Conservation (phyloP, 2,329 filamentous ascomycete genomes). For the Sporothrix brunneoviolacea region DNA sequence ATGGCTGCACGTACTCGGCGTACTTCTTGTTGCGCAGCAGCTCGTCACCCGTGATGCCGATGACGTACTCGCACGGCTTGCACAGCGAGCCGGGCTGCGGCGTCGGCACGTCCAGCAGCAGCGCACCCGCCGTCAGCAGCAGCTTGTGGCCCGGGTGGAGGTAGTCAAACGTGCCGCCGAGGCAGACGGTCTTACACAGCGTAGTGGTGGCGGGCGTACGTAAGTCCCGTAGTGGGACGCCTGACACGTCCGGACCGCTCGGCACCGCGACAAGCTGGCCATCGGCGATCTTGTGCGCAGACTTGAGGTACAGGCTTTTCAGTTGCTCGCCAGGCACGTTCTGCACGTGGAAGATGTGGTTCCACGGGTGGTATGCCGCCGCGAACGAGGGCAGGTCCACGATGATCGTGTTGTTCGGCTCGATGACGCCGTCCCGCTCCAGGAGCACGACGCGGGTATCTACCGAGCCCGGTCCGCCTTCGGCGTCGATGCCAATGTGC, state of each 20-base stretch:
- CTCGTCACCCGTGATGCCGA: slow-evolving; percentile 85
- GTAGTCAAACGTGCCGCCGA: slow-evolving; percentile 95
- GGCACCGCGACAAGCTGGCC: slow-evolving; percentile 46
- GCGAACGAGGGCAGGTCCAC: slow-evolving; percentile 36
- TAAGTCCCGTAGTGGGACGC: too few relatives aligned
- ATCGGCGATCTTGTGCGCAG: slow-evolving; percentile 41
- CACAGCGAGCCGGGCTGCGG: slow-evolving; percentile 35
- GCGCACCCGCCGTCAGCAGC: slow-evolving; percentile 78
- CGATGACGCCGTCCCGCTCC: slow-evolving; percentile 47
- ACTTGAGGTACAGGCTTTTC: slow-evolving; percentile 40
- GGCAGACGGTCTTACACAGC: slow-evolving; percentile 57
- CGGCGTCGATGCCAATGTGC: slow-evolving; percentile 52
- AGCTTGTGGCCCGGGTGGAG: slow-evolving; percentile 93
- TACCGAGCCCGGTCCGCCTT: slow-evolving; percentile 58
- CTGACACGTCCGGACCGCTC: slow-evolving; percentile 48
- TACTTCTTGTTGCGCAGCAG: slow-evolving; percentile 86
- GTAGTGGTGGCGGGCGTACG: slow-evolving; percentile 19
- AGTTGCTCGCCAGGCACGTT: slow-evolving; percentile 58
- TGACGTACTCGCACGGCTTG: slow-evolving; percentile 56
- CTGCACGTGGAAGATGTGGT: slow-evolving; percentile 57
- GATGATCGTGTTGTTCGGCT: slow-evolving; percentile 36
- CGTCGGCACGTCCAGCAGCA: slow-evolving; percentile 55
- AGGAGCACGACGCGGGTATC: slow-evolving; percentile 71
- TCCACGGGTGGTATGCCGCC: slow-evolving; percentile 53
- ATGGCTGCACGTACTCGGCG: slow-evolving; percentile 71